Evolutionary conservation across 176 grass and related monocot genomes (phyloP), one percentile per base, ranked within the genome.

Genomic region (Hyparrhenia diplandra): DNA sequence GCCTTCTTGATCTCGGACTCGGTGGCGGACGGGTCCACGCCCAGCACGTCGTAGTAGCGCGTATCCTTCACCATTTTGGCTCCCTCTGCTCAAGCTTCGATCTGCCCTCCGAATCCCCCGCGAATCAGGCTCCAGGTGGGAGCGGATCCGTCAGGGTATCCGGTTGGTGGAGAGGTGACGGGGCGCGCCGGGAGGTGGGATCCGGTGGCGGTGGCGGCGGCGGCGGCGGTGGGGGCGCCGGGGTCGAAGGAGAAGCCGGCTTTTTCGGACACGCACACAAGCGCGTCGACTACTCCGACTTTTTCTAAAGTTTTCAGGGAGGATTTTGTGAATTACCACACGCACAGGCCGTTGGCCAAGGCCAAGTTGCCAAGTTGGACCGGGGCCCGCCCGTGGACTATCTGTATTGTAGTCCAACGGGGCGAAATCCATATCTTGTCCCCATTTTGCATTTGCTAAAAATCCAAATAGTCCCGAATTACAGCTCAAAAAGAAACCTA

Each of bases 1-100:
- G 92, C 96, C 71, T 98, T 98, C 88, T 98, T 98, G 83, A 98
- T 98, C 81, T 98, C 92, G 12, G 92, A 85, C 43, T 98, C 95
- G 14, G 88, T 91, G 54, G 95, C 95, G 10, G 84, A 67, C 18
- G 95, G 92, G 67, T 42, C 76, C 14, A 98, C 88, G 27, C 90
- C 95, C 47, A 98, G 76, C 72, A 98, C 95, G 66, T 98, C 95
- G 43, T 98, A 98, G 88, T 98, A 98, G 23, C 82, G 76, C 27
- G 95, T 98, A 52, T 98, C 95, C 70, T 92, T 93, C 74, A 98
- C 95, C 95, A 93, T 71, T 71, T 47, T 95, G 87, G 70, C 76
- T 36, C 43, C 64, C 10, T 52, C 49, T 12, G 9, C 72, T 41
- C 18, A 51, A 51, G 47, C 70, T 29, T 41, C 40, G 82, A 85